Base-by-base conservation (phyloP, 192 early-diverging fungal genomes). In the Coemansia sp. region DNA sequence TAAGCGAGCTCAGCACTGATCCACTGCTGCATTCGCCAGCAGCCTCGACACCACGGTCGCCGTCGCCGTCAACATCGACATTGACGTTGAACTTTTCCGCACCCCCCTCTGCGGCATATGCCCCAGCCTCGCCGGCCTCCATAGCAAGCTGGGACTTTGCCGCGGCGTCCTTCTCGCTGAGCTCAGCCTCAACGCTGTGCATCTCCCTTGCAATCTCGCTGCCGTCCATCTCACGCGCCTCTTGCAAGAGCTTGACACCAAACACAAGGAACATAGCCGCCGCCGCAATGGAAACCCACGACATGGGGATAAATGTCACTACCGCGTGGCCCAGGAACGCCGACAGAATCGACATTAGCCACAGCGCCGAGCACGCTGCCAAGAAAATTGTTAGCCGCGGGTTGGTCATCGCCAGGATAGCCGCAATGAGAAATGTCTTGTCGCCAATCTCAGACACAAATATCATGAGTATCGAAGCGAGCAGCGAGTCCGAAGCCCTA, bases 361-460 rank as follows among this genome's bases (percentile, higher is more conserved):
- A 85, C 13, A 99, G 85, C 1, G 97, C 93, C 8, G 87, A 83
- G 65, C 95, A 88, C 4, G 96, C 93, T 0, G 93, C 93, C 10
- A 91, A 76, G 78, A 99, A 98, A 26, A 99, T 91, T 50, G 96
- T 84, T 40, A 89, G 60, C 21, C 96, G 92, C 39, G 95, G 88
- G 76, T 97, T 91, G 73, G 88, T 92, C 96, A 99, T 99, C 42
- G 97, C 96, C 88, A 99, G 90, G 65, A 99, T 94, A 5, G 95
- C 96, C 9, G 95, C 94, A 62, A 99, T 98, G 60, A 99, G 86
- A 69, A 99, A 99, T 16, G 97, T 99, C 79, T 99, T 99, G 88
- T 99, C 97, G 59, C 97, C 97, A 67, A 99, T 95, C 74, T 99
- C 97, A 11, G 94, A 95, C 38, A 96, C 90, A 18, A 96, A 83